Evolutionary conservation across 176 grass and related monocot species (phyloP), one percentile per base, ranked within the genome.

Genomic region (Carex cristatella): DNA sequence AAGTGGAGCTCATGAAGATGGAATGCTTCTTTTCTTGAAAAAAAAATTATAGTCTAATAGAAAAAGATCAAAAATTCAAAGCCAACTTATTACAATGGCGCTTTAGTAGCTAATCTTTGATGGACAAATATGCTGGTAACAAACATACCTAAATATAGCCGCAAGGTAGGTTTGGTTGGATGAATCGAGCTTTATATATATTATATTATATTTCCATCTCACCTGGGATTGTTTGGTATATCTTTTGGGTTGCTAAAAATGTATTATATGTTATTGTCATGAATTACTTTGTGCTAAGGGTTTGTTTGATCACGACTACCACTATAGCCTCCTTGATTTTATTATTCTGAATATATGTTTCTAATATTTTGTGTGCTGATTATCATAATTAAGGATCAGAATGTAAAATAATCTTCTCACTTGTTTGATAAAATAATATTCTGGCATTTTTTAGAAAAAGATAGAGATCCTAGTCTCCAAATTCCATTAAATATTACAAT

Each of bases 71-170:
- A 23, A 48, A 81, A 14, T 28, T 57, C 0, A 16, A 11, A 56
- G 48, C n/a, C 79, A 81, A 33, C 28, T 44, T 40, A 30, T 81
- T 57, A 40, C 7, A 5, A 12, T 42, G 14, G 79, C 32, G n/a
- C 79, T 81, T 81, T 40, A 37, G 27, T 4, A 46, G 48, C 0
- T 40, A 16, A 62, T 37, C 32, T 19, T 61, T 81, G 1, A 64
- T 64, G 60, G 46, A 65, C 19, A 44, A 81, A 64, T 19, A 63
- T 40, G 11, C 74, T 81, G 65, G 19, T 11, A 65, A 62, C 58
- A 81, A 18, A 81, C 79, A 81, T 64, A 81, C 79, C 79, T 81
- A 81, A 81, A 65, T 33, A 40, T 81, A 63, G 58, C 79, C 33
- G 27, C 18, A 19, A 44, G 9, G 79, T 81, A 65, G 57, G 32